These are phyloP conservation scores for Tricholoma sp. DNA, from an alignment of 768 basidiomycete species.

Conservation along the genomic window DNA sequence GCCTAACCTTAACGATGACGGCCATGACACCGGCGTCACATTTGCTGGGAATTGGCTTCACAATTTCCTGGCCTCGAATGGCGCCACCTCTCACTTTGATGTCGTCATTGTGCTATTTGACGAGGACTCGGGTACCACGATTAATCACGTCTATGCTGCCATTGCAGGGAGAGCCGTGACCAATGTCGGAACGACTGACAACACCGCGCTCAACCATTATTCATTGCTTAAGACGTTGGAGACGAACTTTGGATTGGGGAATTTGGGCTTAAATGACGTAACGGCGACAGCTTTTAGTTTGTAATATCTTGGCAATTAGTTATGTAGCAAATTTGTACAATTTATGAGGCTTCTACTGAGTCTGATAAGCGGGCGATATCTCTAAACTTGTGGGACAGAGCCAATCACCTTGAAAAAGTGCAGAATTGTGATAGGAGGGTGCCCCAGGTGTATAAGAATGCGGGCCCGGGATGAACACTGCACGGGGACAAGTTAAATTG, in stretches of 20 bases:
- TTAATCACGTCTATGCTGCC: neutral
- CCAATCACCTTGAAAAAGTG: too few species aligned
- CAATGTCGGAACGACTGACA: neutral
- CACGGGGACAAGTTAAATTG: too few species aligned
- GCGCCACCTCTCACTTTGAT: neutral
- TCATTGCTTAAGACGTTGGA: slow-evolving; percentile 8
- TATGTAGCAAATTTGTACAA: too few species aligned
- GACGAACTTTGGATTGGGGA: slow-evolving; percentile 5
- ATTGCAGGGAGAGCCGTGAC: neutral
- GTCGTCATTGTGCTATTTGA: slow-evolving; percentile 4
- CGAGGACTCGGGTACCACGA: neutral
- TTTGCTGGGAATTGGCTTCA: slow-evolving; percentile 8
- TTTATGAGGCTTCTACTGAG: too few species aligned
- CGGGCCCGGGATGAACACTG: too few species aligned
- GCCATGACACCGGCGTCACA: slow-evolving; percentile 5
- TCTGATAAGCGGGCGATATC: too few species aligned
- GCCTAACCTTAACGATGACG: slow-evolving; percentile 7
- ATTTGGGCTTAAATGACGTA: slow-evolving; percentile 6
- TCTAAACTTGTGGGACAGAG: too few species aligned
- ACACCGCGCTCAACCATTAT: slow-evolving; percentile 2
- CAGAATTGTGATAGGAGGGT: too few species aligned
- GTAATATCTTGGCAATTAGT: neutral
- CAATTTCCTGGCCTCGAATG: slow-evolving; percentile 1
- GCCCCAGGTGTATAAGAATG: too few species aligned
- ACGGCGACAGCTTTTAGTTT: slow-evolving; percentile 4